Evolutionary conservation across 225 moss, liverwort and hornwort genomes (phyloP).

Genomic region (Neckera pumila): DNA sequence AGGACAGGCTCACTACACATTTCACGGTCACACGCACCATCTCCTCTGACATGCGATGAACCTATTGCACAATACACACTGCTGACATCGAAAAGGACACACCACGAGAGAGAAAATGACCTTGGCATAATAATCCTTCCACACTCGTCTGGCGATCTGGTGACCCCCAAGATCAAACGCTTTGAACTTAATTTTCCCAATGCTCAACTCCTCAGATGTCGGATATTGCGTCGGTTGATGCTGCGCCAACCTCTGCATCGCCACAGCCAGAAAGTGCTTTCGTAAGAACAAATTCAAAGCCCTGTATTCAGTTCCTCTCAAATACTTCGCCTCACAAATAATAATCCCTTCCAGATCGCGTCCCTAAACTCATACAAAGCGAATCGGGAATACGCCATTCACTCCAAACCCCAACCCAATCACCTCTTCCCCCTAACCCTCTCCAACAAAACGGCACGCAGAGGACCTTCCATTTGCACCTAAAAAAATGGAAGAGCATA

Average conservation of each 20-base stretch:
- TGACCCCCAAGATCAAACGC: conserved; percentile 96
- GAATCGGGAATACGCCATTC: neutral
- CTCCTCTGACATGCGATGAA: neutral
- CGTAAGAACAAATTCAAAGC: neutral
- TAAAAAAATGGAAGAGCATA: neutral
- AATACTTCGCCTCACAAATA: neutral
- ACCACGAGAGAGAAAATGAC: neutral
- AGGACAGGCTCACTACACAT: neutral
- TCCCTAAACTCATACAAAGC: neutral
- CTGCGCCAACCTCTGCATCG: conserved; percentile 75
- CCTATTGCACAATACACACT: neutral
- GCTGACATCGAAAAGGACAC: neutral
- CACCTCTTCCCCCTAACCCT: neutral
- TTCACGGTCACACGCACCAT: neutral
- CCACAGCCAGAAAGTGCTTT: neutral
- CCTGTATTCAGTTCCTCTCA: neutral
- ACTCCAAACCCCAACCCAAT: neutral
- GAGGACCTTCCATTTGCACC: neutral
- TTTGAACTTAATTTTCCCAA: conserved; percentile 99
- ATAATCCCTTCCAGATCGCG: neutral
- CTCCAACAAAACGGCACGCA: neutral
- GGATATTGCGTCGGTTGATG: conserved; percentile 99
- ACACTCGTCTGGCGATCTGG: conserved; percentile 94
- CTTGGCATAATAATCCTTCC: conserved; percentile 99
- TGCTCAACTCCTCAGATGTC: conserved; percentile 96